Evolutionary conservation across 257 asterid species (phyloP).

Genomic region (Penstemon eatonii): DNA sequence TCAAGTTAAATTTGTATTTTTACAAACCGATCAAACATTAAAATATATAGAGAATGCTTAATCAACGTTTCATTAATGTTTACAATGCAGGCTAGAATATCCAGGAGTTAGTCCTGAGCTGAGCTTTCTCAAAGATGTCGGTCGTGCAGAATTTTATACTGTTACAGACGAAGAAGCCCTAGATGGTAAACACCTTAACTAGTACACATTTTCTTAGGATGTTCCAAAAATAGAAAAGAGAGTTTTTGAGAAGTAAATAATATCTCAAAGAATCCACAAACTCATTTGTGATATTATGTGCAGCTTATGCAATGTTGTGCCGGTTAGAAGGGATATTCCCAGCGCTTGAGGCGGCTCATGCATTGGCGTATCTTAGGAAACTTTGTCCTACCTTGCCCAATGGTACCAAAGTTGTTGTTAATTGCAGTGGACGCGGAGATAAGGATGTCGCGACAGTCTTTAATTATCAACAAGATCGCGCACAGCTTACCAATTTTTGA

Average conservation of each 20-base stretch:
- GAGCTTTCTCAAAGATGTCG: constrained; percentile 69
- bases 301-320: constrained; percentile 27
- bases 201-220: neutral
- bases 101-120: constrained; percentile 81
- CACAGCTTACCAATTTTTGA: too few relatives aligned
- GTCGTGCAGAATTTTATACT: constrained; percentile 57
- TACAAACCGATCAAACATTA: too few relatives aligned
- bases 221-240: neutral
- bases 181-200: constrained; percentile 38
- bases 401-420: constrained; percentile 34
- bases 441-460: too few relatives aligned
- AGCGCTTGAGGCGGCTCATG: constrained; percentile 78
- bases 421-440: too few relatives aligned
- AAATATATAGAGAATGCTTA: neutral
- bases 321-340: constrained; percentile 72
- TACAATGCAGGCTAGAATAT: constrained; percentile 57
- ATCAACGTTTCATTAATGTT: neutral
- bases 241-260: too few relatives aligned
- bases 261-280: too few relatives aligned
- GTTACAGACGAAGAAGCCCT: constrained; percentile 72
- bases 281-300: neutral
- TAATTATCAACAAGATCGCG: too few relatives aligned
- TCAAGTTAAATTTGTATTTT: too few relatives aligned
- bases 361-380: constrained; percentile 59
- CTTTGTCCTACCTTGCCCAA: constrained; percentile 52